A percentile compares a stretch with the other conserved stretches of the same genome.
phyloP scores from a whole-genome alignment of 495 filamentous ascomycete species.

The Hypoxylon subgilvum region DNA sequence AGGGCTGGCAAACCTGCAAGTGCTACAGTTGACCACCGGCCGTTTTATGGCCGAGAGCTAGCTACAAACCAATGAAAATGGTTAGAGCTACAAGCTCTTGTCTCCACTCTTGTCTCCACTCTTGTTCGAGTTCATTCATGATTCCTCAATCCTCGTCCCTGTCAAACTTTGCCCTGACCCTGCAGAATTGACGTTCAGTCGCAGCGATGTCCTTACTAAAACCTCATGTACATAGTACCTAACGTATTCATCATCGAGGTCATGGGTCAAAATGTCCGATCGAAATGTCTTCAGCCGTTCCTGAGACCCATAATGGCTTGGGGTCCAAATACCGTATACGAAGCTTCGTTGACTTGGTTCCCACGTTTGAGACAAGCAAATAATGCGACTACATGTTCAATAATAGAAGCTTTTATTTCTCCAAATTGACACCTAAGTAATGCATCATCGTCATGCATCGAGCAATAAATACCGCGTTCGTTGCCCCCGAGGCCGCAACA shows the following conservation, averaged over 20 bases:
- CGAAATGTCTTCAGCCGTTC: slow-evolving; percentile 18
- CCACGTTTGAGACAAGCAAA: neutral
- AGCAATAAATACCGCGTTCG: slow-evolving; percentile 32
- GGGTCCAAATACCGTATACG: too few relatives aligned
- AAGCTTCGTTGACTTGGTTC: neutral
- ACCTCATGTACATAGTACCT: too few relatives aligned
- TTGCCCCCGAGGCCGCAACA: slow-evolving; percentile 13
- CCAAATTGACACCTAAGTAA: slow-evolving; percentile 22
- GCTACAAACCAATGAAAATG: slow-evolving; percentile 19
- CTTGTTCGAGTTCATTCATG: neutral
- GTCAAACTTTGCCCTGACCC: slow-evolving; percentile 6
- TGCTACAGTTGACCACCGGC: slow-evolving; percentile 14
- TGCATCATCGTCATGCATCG: slow-evolving; percentile 17
- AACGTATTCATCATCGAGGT: slow-evolving; percentile 1
- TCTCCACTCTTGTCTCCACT: slow-evolving; percentile 10
- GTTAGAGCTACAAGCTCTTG: slow-evolving; percentile 9
- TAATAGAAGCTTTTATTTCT: slow-evolving; percentile 18
- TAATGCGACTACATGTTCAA: slow-evolving; percentile 10
- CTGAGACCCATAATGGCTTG: slow-evolving; percentile 9
- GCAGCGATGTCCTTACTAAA: slow-evolving; percentile 11
- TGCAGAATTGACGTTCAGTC: slow-evolving; percentile 13
- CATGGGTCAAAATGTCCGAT: slow-evolving; percentile 34
- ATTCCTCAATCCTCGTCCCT: slow-evolving; percentile 9
- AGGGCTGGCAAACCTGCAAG: too few relatives aligned
- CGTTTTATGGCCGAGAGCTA: slow-evolving; percentile 26